Evolutionary conservation across 1,284 basidiomycete genomes (phyloP), one percentile per base, ranked within the genome.

Genomic region (Blastosporella zonata): DNA sequence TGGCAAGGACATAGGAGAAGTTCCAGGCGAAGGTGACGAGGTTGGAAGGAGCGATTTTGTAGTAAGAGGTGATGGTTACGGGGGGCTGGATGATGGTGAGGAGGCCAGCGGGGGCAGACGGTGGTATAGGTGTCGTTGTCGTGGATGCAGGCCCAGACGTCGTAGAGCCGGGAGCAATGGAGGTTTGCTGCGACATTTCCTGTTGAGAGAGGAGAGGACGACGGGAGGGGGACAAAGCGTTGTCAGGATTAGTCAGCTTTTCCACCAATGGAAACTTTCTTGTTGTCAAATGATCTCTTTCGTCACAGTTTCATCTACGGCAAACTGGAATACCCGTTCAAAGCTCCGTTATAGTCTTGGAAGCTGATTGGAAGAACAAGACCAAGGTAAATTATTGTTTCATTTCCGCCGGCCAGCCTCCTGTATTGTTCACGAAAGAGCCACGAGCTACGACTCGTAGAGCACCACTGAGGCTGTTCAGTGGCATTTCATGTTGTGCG

Each of bases 1-100:
- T 78, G 29, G 77, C 77, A 54, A 83, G 71, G 20, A 95, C 71
- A 54, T 75, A 75, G 17, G 88, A 91, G 58, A 90, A 79, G 66
- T 93, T 95, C 93, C 93, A 97, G n/a, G 78, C 91, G 67, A 96
- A 92, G 17, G 92, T 96, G 62, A 96, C 78, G 49, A 74, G 74
- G 60, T 90, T 78, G 39, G 75, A 74, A 0, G 72, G 68, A 0
- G 88, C 90, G 59, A 97, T 89, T 76, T 97, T 96, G 77, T 87
- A 96, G 71, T 81, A 97, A 5, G 90, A 91, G 2, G 84, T 82
- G 18, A 82, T 82, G 8, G 87, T 85, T 55, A 82, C 77, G 0
- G 90, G 84, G 0, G 93, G 93, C 63, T 90, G 78, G 22, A 87
- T 89, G 63, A 90, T 82, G 48, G 81, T 76, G 51, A 91, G 66